Percentiles rank a stretch among this genome's conserved stretches.
Evolutionary conservation across 257 asterid genomes (phyloP).

Genomic region (Solanum infundibuliforme): DNA sequence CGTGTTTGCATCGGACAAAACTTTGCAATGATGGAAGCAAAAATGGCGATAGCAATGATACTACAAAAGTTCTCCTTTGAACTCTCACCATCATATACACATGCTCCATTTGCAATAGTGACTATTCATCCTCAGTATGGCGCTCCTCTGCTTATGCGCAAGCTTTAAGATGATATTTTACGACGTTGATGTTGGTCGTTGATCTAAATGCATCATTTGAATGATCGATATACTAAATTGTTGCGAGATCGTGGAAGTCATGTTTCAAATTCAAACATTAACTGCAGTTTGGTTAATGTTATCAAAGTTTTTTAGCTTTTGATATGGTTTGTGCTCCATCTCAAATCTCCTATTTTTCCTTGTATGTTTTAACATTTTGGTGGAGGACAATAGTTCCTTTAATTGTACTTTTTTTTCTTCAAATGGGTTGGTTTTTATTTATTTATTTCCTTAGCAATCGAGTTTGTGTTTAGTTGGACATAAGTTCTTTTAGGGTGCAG

Average conservation of each 20-base stretch:
- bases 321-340: not conserved
- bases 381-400: not conserved
- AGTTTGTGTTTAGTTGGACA: not conserved
- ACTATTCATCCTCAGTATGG: not conserved
- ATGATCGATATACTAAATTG: not conserved
- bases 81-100: slow-evolving; percentile 15
- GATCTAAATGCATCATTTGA: not conserved
- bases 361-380: not conserved
- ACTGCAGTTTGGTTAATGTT: not conserved
- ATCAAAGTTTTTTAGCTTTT: not conserved
- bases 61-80: slow-evolving; percentile 16
- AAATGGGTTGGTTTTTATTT: not conserved
- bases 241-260: not conserved
- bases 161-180: not conserved
- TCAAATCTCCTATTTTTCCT: not conserved
- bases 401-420: not conserved
- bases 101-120: not conserved
- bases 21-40: slow-evolving; percentile 23
- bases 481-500: not conserved
- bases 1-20: slow-evolving; percentile 20
- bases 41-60: slow-evolving; percentile 19
- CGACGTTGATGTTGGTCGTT: not conserved
- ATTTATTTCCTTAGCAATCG: not conserved
- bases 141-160: not conserved
- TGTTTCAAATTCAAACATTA: not conserved